These are phyloP conservation scores for Paragyromitra xinjiangensis DNA, from an alignment of 495 filamentous ascomycete genomes.

Conservation along the genomic window DNA sequence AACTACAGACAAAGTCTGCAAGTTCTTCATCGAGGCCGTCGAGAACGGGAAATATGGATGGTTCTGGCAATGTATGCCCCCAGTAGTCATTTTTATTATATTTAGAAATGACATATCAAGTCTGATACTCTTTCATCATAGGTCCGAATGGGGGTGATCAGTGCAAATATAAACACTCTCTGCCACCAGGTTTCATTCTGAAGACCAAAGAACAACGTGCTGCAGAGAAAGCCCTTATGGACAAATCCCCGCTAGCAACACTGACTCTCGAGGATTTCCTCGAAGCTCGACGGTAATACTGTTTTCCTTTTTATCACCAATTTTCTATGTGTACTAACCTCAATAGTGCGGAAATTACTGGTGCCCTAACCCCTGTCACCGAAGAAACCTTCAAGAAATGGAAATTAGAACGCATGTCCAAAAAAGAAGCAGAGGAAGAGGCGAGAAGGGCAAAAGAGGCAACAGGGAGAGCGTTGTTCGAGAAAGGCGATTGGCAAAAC, in stretches of 20 bases:
- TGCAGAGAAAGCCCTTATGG: slow-evolving; percentile 95
- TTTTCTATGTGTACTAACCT: slow-evolving; percentile 30
- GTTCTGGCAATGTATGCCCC: slow-evolving; percentile 83
- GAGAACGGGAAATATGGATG: slow-evolving; percentile 99
- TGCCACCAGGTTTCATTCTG: slow-evolving; percentile 95
- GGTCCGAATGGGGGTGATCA: slow-evolving; percentile 92
- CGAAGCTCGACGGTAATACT: slow-evolving; percentile 81
- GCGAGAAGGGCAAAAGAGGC: slow-evolving; percentile 90
- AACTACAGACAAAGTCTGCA: slow-evolving; percentile 98
- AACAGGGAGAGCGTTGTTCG: slow-evolving; percentile 92
- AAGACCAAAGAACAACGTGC: slow-evolving; percentile 98
- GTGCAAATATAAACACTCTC: slow-evolving; percentile 97
- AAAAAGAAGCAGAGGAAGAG: slow-evolving; percentile 92
- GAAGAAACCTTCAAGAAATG: slow-evolving; percentile 90
- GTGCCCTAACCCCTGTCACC: slow-evolving; percentile 89
- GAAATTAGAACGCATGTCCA: slow-evolving; percentile 92
- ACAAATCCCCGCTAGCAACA: slow-evolving; percentile 93
- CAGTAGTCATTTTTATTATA: slow-evolving; percentile 1
- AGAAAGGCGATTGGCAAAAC: slow-evolving; percentile 89
- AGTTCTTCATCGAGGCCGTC: slow-evolving; percentile 96
- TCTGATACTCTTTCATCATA: slow-evolving; percentile 16
- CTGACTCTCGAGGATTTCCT: slow-evolving; percentile 97
- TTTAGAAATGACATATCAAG: neutral
- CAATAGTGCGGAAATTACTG: slow-evolving; percentile 73
- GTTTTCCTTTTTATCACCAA: neutral